Evolutionary conservation across 148 eudicot species (phyloP), one percentile per base, ranked within the genome.

Genomic region (Rhododendron henanense): DNA sequence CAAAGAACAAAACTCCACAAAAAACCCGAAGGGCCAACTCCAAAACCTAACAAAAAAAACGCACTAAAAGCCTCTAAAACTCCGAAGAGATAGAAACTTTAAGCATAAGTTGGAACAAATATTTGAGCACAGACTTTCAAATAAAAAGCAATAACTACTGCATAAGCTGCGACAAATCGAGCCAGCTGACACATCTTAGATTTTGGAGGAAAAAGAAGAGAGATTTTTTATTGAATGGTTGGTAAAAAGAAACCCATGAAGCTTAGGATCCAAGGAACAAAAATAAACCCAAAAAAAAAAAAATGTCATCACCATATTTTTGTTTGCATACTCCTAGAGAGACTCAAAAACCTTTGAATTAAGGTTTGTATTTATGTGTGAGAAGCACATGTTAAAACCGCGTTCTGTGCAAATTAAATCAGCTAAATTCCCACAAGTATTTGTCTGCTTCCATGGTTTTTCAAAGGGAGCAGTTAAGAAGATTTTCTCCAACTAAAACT

Each of bases 401-500:
- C 89, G 63, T 91, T 90, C 33, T 87, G 28, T 87, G 94, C 93
- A 86, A 86, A 86, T 65, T 84, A 80, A 81, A 80, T 80, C 85
- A 71, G 31, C 83, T 87, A 86, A 90, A 77, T 78, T 84, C 83
- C 84, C 85, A 37, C 85, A 78, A 61, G 21, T 85, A 10, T 87
- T 91, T 91, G 94, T 94, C 90, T 89, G 84, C 63, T 91, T 89
- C 90, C 90, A 85, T 82, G 84, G 35, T 87, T 91, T 92, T 91
- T 77, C 92, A 91, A 93, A 82, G 89, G 93, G 94, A 89, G 95
- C 89, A 88, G 95, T 92, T 94, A 91, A 15, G 19, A 15, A 82
- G 71, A 78, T 87, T 81, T 74, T 81, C 53, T 61, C n/a, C 47
- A 71, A 86, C 80, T 10, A 10, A 75, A 37, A 75, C 41, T 75